Percentiles rank a stretch among this genome's conserved stretches.
Conservation (phyloP, 2,329 filamentous ascomycete species). For the Stagonosporopsis cucurbitacearum region DNA sequence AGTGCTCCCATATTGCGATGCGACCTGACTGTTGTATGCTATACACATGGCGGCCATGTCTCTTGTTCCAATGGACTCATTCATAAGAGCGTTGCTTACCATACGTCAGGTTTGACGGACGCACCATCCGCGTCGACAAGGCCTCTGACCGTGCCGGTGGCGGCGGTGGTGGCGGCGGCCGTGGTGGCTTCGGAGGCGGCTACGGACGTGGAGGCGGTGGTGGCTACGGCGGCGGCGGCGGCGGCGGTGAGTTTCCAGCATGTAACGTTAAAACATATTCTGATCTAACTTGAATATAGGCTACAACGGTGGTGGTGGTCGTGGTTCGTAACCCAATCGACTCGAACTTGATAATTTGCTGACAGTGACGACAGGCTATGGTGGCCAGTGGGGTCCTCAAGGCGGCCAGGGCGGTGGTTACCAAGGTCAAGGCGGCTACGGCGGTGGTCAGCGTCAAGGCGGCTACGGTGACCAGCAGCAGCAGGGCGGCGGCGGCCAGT, state of each 20-base stretch:
- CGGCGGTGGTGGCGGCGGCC: slow-evolving; percentile 48
- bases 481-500: slow-evolving; percentile 44
- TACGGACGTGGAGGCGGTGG: slow-evolving; percentile 39
- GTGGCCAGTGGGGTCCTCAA: slow-evolving; percentile 35
- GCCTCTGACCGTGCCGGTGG: slow-evolving; percentile 77
- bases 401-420: slow-evolving; percentile 40
- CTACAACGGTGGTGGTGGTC: slow-evolving; percentile 30
- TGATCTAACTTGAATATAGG: slow-evolving; percentile 16
- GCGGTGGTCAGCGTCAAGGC: slow-evolving; percentile 30
- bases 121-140: slow-evolving; percentile 93
- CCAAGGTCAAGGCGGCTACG: slow-evolving; percentile 38
- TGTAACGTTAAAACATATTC: background rate
- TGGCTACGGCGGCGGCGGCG: slow-evolving; percentile 33
- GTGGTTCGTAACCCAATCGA: slow-evolving; percentile 20
- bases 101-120: slow-evolving; percentile 81
- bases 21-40: background rate
- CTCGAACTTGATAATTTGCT: background rate
- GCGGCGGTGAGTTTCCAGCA: slow-evolving; percentile 24
- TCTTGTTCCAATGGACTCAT: background rate
- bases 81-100: background rate
- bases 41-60: background rate
- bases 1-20: slow-evolving; percentile 44
- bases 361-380: slow-evolving; percentile 27
- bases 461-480: slow-evolving; percentile 42
- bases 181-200: slow-evolving; percentile 44